phyloP scores from a whole-genome alignment of 164 flowering plant species.

The Piper betle region DNA sequence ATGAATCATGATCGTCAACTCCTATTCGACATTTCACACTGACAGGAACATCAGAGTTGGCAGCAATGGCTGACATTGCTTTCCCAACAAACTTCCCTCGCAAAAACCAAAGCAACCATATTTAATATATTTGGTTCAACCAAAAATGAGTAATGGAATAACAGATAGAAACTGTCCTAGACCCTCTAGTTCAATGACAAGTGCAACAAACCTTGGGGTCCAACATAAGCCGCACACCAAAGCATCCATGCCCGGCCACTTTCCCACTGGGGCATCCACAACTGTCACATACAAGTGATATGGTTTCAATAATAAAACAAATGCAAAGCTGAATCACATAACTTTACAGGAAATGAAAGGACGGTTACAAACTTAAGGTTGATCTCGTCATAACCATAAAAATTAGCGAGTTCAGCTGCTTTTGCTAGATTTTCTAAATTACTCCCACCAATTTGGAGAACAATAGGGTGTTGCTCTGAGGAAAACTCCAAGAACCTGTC shows the following conservation, averaged over 20 bases:
- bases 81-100: slow-evolving; percentile 92
- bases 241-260: slow-evolving; percentile 98
- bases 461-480: slow-evolving; percentile 85
- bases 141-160: slow-evolving; percentile 2
- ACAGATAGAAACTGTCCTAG: too few species aligned
- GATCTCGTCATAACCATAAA: slow-evolving; percentile 83
- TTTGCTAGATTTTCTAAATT: slow-evolving; percentile 73
- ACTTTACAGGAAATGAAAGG: not conserved
- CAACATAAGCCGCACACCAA: slow-evolving; percentile 86
- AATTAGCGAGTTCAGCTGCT: slow-evolving; percentile 73
- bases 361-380: slow-evolving; percentile 63
- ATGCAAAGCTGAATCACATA: not conserved
- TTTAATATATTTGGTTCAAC: slow-evolving; percentile 21
- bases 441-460: slow-evolving; percentile 93
- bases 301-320: not conserved
- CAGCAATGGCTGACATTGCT: slow-evolving; percentile 92
- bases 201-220: slow-evolving; percentile 62
- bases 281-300: slow-evolving; percentile 21
- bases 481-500: slow-evolving; percentile 88
- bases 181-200: too few species aligned
- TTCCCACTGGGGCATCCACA: slow-evolving; percentile 97
- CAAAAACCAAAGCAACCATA: slow-evolving; percentile 15
- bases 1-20: slow-evolving; percentile 91
- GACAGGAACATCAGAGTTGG: slow-evolving; percentile 73
- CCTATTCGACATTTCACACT: slow-evolving; percentile 97